A percentile compares a stretch with the other conserved stretches of the same genome.
Conservation (phyloP, 257 asterid genomes). For the Ophiorrhiza pumila region DNA sequence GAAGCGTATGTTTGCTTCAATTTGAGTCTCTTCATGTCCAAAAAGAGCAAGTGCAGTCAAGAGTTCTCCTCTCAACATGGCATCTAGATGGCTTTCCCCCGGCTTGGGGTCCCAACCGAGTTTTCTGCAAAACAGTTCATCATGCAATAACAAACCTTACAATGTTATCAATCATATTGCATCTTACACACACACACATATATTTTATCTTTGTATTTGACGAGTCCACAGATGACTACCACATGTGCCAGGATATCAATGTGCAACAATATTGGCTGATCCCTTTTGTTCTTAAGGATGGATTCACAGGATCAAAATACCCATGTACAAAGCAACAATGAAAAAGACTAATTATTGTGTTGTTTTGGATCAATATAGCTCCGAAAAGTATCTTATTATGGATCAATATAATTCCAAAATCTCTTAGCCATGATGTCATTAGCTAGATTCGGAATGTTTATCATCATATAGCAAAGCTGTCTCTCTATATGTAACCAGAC, state of each 20-base stretch:
- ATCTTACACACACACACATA: neutral
- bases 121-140: constrained; percentile 51
- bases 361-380: too few relatives aligned
- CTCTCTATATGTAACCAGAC: constrained; percentile 91
- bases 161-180: neutral
- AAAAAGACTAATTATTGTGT: neutral
- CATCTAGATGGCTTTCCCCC: constrained; percentile 88
- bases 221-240: neutral
- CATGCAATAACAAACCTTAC: neutral
- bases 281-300: neutral
- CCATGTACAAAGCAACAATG: neutral
- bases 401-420: neutral
- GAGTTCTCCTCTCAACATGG: constrained; percentile 93
- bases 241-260: neutral
- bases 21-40: constrained; percentile 63
- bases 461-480: constrained; percentile 91
- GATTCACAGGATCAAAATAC: neutral
- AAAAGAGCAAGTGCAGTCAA: constrained; percentile 62
- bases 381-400: neutral
- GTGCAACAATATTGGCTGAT: neutral
- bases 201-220: neutral
- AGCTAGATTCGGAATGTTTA: constrained; percentile 78
- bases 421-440: neutral
- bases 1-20: constrained; percentile 80
- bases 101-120: constrained; percentile 97